Percentiles rank a stretch among this genome's conserved stretches.
These are phyloP conservation scores for Cenococcum geophilum DNA, from an alignment of 495 filamentous ascomycete genomes.

Conservation along the genomic window DNA sequence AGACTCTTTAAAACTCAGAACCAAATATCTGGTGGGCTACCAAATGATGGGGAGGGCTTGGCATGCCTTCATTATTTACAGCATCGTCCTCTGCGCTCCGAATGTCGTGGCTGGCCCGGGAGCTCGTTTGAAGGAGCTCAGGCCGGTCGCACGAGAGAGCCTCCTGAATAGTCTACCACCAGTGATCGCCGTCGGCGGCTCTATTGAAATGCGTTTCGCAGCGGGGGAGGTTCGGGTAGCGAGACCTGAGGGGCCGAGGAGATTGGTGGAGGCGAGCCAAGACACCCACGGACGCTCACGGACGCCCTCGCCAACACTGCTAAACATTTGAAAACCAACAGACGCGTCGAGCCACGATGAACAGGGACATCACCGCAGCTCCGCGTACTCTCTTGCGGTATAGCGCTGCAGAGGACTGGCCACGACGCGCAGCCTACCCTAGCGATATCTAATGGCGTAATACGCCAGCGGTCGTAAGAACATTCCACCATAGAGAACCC, in stretches of 20 bases:
- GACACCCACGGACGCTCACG: background rate
- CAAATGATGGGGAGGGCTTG: background rate
- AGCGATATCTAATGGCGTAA: background rate
- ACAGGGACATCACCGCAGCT: background rate
- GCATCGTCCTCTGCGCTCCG: background rate
- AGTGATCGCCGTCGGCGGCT: background rate
- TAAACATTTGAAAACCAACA: background rate
- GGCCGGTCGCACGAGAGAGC: background rate
- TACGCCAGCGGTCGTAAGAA: background rate
- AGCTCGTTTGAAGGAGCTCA: constrained; percentile 3
- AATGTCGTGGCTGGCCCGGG: background rate
- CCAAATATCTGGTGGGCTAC: constrained; percentile 5
- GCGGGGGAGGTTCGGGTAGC: background rate
- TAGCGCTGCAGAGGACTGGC: background rate
- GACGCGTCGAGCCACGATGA: background rate
- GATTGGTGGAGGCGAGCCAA: constrained; percentile 4
- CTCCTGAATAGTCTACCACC: background rate
- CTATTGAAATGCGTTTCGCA: background rate
- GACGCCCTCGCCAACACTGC: background rate
- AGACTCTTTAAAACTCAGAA: constrained; percentile 11
- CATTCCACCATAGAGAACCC: background rate
- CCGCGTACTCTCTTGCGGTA: background rate
- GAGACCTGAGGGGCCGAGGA: background rate
- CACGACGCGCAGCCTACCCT: background rate
- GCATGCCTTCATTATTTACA: constrained; percentile 1